Evolutionary conservation across 768 basidiomycete genomes (phyloP).

Genomic region (Dictyophora rubrovolvata): DNA sequence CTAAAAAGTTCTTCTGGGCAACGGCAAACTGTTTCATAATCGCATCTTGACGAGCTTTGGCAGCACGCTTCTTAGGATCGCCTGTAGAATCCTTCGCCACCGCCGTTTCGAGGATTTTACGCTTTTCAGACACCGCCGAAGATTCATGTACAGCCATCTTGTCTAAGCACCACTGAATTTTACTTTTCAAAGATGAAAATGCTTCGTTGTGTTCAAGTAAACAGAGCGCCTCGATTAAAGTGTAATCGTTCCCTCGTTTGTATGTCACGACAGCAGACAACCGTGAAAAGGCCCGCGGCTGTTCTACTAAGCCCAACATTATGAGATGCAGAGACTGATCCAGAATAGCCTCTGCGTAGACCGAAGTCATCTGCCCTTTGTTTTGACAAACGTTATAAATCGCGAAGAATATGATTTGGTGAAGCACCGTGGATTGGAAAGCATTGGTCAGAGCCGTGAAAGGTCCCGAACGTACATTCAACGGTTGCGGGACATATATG

Average conservation of each 20-base stretch:
- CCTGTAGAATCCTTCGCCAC: conserved; percentile 33
- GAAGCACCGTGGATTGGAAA: conserved; percentile 59
- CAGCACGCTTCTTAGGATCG: conserved; percentile 71
- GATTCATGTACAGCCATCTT: conserved; percentile 47
- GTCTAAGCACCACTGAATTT: conserved; percentile 67
- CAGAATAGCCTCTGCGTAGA: conserved; percentile 74
- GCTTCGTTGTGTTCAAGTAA: conserved; percentile 67
- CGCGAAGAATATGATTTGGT: conserved; percentile 78
- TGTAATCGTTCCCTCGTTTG: conserved; percentile 38
- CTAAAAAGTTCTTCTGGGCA: conserved; percentile 79
- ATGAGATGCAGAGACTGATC: conserved; percentile 82
- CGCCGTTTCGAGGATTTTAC: conserved; percentile 31
- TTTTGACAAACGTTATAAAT: conserved; percentile 58
- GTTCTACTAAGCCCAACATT: conserved; percentile 76
- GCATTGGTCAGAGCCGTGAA: conserved; percentile 55
- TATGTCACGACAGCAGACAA: conserved; percentile 47
- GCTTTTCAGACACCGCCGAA: conserved; percentile 42
- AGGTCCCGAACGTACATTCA: conserved; percentile 55
- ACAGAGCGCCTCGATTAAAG: conserved; percentile 63
- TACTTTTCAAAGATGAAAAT: conserved; percentile 60
- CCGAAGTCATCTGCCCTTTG: conserved; percentile 47
- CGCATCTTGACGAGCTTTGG: conserved; percentile 82
- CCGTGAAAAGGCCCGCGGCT: conserved; percentile 48
- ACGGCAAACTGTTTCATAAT: conserved; percentile 96
- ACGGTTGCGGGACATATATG: conserved; percentile 65